Evolutionary conservation across 1,284 basidiomycete species (phyloP).

Genomic region (Cystobasidium sp.): DNA sequence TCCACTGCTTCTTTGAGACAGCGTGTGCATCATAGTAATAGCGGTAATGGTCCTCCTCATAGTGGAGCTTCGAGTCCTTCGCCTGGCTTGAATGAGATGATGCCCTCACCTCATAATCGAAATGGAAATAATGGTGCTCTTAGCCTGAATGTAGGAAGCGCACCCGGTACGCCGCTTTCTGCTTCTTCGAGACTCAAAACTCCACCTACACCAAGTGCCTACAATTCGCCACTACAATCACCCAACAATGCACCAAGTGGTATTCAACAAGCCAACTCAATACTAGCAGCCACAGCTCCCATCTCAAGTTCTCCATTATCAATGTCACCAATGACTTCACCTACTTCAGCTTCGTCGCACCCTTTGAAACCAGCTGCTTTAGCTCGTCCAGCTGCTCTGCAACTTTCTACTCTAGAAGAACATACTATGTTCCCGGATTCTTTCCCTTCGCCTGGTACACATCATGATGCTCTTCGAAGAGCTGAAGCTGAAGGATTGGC

Average conservation of each 20-base stretch:
- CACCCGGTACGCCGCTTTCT: background rate
- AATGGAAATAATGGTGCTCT: background rate
- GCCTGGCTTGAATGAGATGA: background rate
- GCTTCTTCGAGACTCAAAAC: conserved; percentile 5
- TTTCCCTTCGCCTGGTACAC: conserved; percentile 12
- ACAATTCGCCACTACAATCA: conserved; percentile 13
- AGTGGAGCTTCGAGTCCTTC: conserved; percentile 7
- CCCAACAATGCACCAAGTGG: background rate
- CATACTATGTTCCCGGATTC: conserved; percentile 15
- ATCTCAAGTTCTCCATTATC: conserved; percentile 18
- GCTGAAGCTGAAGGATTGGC: background rate
- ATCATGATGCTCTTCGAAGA: background rate
- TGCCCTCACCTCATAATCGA: background rate
- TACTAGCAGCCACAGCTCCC: conserved; percentile 3
- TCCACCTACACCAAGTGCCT: conserved; percentile 14
- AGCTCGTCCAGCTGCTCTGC: conserved; percentile 8
- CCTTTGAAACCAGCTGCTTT: conserved; percentile 21
- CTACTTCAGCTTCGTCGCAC: background rate
- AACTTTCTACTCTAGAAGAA: conserved; percentile 17
- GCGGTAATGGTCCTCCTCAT: background rate
- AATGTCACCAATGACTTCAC: conserved; percentile 25
- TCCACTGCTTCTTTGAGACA: background rate
- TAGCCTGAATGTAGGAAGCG: background rate
- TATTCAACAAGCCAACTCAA: background rate
- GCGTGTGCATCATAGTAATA: background rate